These are phyloP conservation scores for Paralagenidium karlingii DNA, from an alignment of 352 stramenopile genomes.

Conservation along the genomic window DNA sequence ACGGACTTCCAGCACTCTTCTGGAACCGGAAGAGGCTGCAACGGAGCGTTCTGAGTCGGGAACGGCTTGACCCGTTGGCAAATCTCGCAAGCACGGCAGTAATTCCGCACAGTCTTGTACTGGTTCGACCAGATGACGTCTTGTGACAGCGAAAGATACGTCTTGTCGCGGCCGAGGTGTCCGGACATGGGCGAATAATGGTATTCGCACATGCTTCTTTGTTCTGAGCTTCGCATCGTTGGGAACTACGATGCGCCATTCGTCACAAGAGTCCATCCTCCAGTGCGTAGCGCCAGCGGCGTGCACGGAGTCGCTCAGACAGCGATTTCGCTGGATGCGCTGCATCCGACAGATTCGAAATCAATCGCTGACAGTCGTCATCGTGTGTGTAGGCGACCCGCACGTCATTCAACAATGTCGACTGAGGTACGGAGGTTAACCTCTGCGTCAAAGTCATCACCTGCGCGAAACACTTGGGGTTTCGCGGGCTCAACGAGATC, in stretches of 20 bases:
- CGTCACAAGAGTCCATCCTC: not conserved
- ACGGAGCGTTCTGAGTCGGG: not conserved
- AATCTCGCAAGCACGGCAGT: not conserved
- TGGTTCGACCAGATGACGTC: not conserved
- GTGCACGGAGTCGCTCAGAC: not conserved
- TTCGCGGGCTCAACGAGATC: not conserved
- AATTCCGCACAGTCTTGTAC: not conserved
- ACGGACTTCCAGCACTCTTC: constrained; percentile 6
- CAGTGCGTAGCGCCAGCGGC: not conserved
- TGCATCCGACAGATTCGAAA: not conserved
- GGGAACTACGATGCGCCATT: not conserved
- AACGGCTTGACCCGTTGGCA: constrained; percentile 3
- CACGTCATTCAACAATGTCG: not conserved
- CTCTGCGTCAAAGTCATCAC: not conserved
- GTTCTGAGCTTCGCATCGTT: not conserved
- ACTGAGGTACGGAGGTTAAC: not conserved
- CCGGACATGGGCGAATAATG: not conserved
- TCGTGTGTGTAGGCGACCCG: not conserved
- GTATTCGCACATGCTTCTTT: not conserved
- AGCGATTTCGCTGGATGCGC: too few relatives aligned
- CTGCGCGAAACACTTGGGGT: not conserved
- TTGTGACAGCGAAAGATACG: not conserved
- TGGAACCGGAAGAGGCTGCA: constrained; percentile 3
- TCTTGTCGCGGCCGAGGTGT: constrained; percentile 1
- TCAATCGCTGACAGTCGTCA: not conserved